These are phyloP conservation scores for Metrosideros polymorpha DNA, from an alignment of 441 rosid species.

Conservation along the genomic window DNA sequence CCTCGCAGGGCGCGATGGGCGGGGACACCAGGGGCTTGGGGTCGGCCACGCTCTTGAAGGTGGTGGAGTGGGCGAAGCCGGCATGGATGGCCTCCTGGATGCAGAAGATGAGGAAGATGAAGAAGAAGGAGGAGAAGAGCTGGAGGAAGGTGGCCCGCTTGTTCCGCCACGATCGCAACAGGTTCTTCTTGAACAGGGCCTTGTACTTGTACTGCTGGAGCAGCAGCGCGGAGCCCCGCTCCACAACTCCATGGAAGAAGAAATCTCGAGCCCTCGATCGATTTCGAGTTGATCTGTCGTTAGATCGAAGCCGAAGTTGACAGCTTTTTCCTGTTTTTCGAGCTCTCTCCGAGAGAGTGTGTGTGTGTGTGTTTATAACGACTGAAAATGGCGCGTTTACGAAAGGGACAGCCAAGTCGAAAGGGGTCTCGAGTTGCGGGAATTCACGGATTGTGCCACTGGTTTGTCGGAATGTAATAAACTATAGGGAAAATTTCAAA, in stretches of 20 bases:
- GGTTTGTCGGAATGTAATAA: not conserved
- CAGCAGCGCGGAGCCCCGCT: slow-evolving; percentile 41
- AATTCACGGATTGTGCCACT: not conserved
- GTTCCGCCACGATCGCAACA: slow-evolving; percentile 76
- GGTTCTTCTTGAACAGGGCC: slow-evolving; percentile 63
- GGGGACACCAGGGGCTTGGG: slow-evolving; percentile 39
- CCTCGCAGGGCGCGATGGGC: slow-evolving; percentile 76
- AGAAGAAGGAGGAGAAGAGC: slow-evolving; percentile 77
- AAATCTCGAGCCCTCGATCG: not conserved
- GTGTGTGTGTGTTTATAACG: too few relatives aligned
- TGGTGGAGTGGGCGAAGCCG: slow-evolving; percentile 19
- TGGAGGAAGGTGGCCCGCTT: slow-evolving; percentile 64
- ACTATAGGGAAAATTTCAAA: too few relatives aligned
- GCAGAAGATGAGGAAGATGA: slow-evolving; percentile 65
- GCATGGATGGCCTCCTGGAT: slow-evolving; percentile 43
- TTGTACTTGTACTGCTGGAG: slow-evolving; percentile 56
- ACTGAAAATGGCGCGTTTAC: not conserved
- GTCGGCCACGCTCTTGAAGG: slow-evolving; percentile 20
- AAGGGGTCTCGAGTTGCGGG: not conserved
- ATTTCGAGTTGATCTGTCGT: too few relatives aligned
- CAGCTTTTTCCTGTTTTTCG: too few relatives aligned
- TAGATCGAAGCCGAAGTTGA: not conserved
- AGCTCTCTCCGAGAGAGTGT: too few relatives aligned
- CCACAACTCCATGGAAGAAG: slow-evolving; percentile 26
- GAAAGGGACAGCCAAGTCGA: not conserved